Conservation (phyloP, 1,284 basidiomycete genomes). For the Singerocomus rubriflavus region DNA sequence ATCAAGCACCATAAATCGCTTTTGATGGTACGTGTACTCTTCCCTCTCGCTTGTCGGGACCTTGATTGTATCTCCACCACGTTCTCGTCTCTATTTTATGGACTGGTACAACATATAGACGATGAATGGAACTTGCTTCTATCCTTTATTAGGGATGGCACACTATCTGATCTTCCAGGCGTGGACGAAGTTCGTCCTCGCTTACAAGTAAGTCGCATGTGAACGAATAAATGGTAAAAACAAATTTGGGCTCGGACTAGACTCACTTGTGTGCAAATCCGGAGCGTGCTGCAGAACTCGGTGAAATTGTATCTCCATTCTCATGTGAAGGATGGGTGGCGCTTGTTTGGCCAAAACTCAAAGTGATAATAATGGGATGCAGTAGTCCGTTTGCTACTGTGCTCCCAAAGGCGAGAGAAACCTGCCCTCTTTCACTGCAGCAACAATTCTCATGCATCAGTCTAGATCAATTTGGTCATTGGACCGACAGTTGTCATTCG, state of each 20-base stretch:
- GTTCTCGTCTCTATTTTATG: constrained; percentile 5
- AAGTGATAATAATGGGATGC: not conserved
- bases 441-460: not conserved
- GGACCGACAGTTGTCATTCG: constrained; percentile 5
- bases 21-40: constrained; percentile 14
- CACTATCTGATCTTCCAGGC: constrained; percentile 10
- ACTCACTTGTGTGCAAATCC: constrained; percentile 5
- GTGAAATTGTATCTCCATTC: constrained; percentile 10
- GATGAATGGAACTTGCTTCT: constrained; percentile 13
- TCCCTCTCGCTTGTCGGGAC: constrained; percentile 7
- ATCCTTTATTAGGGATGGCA: constrained; percentile 8
- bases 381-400: constrained; percentile 11
- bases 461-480: not conserved
- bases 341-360: constrained; percentile 9
- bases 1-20: constrained; percentile 6
- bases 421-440: too few relatives aligned
- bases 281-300: constrained; percentile 10
- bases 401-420: constrained; percentile 2
- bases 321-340: constrained; percentile 13
- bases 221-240: not conserved
- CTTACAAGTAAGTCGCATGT: constrained; percentile 5
- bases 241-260: not conserved
- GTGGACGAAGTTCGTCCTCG: constrained; percentile 3
- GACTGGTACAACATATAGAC: constrained; percentile 11
- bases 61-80: constrained; percentile 1